phyloP scores from a whole-genome alignment of 306 rosid genomes.

The Castanea sativa region DNA sequence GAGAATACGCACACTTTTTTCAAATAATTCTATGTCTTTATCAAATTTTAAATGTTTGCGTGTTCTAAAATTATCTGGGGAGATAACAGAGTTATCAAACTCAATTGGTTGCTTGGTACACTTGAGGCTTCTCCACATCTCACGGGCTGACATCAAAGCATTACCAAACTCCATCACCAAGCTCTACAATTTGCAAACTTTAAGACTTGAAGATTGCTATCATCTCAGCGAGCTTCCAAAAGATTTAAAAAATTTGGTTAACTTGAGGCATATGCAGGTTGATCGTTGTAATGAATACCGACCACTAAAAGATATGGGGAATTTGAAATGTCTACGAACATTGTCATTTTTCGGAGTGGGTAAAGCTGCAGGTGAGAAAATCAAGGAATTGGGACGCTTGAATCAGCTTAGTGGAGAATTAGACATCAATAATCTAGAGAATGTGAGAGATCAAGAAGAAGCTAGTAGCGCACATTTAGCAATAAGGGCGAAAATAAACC shows the following conservation, averaged over 20 bases:
- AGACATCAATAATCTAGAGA: too few relatives aligned
- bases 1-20: neutral
- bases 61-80: neutral
- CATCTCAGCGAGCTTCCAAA: fast-evolving
- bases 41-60: neutral
- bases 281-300: fast-evolving
- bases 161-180: too few relatives aligned
- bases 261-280: fast-evolving
- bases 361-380: fast-evolving
- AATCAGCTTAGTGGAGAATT: too few relatives aligned
- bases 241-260: too few relatives aligned
- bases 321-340: too few relatives aligned
- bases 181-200: constrained; percentile 5
- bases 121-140: too few relatives aligned
- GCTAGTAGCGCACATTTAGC: too few relatives aligned
- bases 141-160: fast-evolving
- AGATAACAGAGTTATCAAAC: neutral
- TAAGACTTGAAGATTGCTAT: neutral
- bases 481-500: too few relatives aligned
- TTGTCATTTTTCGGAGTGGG: fast-evolving
- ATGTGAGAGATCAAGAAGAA: too few relatives aligned
- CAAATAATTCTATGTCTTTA: neutral
- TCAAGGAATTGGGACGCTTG: too few relatives aligned
- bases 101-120: neutral
- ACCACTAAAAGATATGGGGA: too few relatives aligned